These are phyloP conservation scores for Volutella citrinella DNA, from an alignment of 2,329 filamentous ascomycete genomes.

Conservation along the genomic window DNA sequence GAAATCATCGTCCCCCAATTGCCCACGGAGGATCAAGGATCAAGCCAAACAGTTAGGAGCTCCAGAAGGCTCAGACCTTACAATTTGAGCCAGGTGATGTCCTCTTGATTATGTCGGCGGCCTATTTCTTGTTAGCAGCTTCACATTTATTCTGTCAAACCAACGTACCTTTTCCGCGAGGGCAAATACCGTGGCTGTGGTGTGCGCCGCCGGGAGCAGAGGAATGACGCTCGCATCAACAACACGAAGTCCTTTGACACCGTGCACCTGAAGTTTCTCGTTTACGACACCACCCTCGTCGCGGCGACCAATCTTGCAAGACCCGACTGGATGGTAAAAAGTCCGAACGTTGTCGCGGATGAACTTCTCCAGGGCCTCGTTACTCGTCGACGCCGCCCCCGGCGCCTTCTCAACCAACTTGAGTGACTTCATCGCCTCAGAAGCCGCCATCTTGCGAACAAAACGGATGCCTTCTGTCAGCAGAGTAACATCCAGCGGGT, in stretches of 20 bases:
- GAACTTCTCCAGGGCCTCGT: conserved; percentile 14
- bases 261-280: conserved; percentile 21
- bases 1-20: no score
- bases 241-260: conserved; percentile 26
- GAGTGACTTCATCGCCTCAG: conserved; percentile 8
- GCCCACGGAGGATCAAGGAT: no score
- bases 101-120: no score
- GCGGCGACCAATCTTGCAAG: conserved; percentile 36
- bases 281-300: conserved; percentile 37
- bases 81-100: no score
- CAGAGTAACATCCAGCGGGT: conserved; percentile 14
- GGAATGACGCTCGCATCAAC: conserved; percentile 34
- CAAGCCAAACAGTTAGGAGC: no score
- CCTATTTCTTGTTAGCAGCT: no score
- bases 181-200: conserved; percentile 25
- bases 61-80: no score
- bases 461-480: conserved; percentile 13
- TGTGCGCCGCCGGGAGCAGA: conserved; percentile 21
- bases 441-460: conserved; percentile 4
- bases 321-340: conserved; percentile 18
- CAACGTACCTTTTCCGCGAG: conserved; percentile 30
- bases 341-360: conserved; percentile 12
- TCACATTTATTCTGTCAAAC: no score
- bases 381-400: conserved; percentile 9
- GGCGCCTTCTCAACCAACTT: conserved; percentile 10